Conservation (phyloP, 2,329 filamentous ascomycete genomes). For the Diaporthe batatas region DNA sequence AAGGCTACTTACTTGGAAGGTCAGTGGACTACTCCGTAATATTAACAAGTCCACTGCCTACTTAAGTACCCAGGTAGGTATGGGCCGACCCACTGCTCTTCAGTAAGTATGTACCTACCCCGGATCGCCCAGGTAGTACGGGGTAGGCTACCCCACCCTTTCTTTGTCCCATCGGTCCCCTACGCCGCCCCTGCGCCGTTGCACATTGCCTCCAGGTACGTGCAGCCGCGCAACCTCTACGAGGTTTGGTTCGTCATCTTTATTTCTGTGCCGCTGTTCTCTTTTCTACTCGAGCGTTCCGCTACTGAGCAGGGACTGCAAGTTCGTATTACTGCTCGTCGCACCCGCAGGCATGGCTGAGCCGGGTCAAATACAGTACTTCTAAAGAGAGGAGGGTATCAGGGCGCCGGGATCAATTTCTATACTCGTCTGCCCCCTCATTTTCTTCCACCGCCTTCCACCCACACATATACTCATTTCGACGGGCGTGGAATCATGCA, state of each 20-base stretch:
- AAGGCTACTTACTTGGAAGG: too few relatives aligned
- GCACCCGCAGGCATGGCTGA: neutral
- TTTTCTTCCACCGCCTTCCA: neutral
- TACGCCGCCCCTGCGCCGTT: neutral
- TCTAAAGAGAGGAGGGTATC: conserved; percentile 21
- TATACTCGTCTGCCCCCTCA: neutral
- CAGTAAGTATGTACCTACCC: neutral
- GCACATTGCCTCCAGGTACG: neutral
- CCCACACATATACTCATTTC: neutral
- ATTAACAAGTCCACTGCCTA: too few relatives aligned
- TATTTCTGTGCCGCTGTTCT: neutral
- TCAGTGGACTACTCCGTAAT: too few relatives aligned
- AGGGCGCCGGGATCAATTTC: neutral
- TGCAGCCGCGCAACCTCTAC: too few relatives aligned
- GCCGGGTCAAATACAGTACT: neutral
- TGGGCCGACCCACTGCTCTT: neutral
- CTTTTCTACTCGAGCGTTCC: neutral
- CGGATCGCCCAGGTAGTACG: conserved; percentile 16
- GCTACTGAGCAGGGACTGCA: neutral
- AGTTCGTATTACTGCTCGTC: neutral
- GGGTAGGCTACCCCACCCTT: neutral
- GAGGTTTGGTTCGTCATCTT: neutral
- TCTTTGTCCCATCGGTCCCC: too few relatives aligned
- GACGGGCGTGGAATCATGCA: neutral
- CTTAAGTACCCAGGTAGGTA: too few relatives aligned